Conservation (phyloP, 345 rosid species). For the Euphorbia tirucalli region DNA sequence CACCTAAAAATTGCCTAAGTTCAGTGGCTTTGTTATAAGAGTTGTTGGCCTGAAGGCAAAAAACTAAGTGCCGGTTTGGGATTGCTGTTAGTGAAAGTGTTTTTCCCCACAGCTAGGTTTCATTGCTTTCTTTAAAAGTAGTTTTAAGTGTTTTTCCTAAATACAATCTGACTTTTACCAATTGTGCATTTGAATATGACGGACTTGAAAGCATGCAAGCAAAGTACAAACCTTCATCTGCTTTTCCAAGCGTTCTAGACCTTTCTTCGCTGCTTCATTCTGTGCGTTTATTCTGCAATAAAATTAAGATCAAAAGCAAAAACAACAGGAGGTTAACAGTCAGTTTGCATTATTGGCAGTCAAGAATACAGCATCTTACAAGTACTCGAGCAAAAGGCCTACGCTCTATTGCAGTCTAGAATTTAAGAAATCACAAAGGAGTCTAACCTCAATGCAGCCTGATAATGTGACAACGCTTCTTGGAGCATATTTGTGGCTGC, state of each 20-base stretch:
- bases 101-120: too few relatives aligned
- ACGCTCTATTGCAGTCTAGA: neutral
- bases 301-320: conserved; percentile 3
- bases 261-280: conserved; percentile 91
- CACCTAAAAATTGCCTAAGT: too few relatives aligned
- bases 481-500: conserved; percentile 80
- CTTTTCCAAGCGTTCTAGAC: conserved; percentile 93
- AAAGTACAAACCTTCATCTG: conserved; percentile 82
- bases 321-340: too few relatives aligned
- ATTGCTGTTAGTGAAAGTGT: too few relatives aligned
- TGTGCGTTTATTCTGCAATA: conserved; percentile 75
- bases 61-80: too few relatives aligned
- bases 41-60: too few relatives aligned
- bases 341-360: neutral
- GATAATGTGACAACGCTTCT: conserved; percentile 85
- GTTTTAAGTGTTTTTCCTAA: too few relatives aligned
- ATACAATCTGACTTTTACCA: too few relatives aligned
- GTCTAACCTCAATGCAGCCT: conserved; percentile 78
- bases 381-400: neutral
- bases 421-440: conserved; percentile 3
- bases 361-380: conserved; percentile 1
- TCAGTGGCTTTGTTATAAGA: too few relatives aligned
- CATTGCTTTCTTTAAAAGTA: too few relatives aligned
- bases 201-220: too few relatives aligned
- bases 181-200: too few relatives aligned